Evolutionary conservation across 495 filamentous ascomycete species (phyloP).

Genomic region (Talaromyces nanjingensis): DNA sequence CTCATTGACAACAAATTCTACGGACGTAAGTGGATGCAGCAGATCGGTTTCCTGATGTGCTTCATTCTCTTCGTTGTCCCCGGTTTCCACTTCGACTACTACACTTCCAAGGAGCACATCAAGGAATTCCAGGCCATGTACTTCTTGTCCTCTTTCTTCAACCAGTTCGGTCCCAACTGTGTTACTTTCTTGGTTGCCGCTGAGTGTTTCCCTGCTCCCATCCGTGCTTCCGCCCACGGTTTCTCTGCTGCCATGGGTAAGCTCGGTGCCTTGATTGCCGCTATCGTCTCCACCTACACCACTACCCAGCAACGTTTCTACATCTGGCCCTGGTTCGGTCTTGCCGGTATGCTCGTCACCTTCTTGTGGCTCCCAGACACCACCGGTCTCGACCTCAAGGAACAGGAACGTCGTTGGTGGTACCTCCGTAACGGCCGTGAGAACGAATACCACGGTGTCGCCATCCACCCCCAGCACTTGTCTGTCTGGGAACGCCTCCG

Average conservation of each 20-base stretch:
- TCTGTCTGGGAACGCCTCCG: conserved; percentile 70
- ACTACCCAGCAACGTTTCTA: conserved; percentile 65
- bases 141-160: conserved; percentile 90
- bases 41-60: conserved; percentile 75
- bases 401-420: conserved; percentile 83
- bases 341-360: conserved; percentile 71
- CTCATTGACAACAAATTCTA: conserved; percentile 88
- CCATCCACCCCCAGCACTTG: conserved; percentile 78
- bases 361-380: conserved; percentile 82
- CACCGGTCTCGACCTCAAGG: conserved; percentile 86
- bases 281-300: conserved; percentile 87
- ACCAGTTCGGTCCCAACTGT: conserved; percentile 89
- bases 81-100: conserved; percentile 78
- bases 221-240: conserved; percentile 86
- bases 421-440: conserved; percentile 70
- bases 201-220: conserved; percentile 83
- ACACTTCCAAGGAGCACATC: conserved; percentile 56
- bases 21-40: conserved; percentile 88
- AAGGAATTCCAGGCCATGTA: conserved; percentile 85
- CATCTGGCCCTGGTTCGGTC: conserved; percentile 87
- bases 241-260: conserved; percentile 82
- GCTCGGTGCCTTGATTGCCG: conserved; percentile 72
- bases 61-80: conserved; percentile 86
- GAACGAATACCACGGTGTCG: conserved; percentile 79
- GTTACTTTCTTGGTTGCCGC: conserved; percentile 90